Percentiles rank a stretch among this genome's conserved stretches.
phyloP scores from a whole-genome alignment of 2,329 filamentous ascomycete genomes.

The Penicillium sp. region DNA sequence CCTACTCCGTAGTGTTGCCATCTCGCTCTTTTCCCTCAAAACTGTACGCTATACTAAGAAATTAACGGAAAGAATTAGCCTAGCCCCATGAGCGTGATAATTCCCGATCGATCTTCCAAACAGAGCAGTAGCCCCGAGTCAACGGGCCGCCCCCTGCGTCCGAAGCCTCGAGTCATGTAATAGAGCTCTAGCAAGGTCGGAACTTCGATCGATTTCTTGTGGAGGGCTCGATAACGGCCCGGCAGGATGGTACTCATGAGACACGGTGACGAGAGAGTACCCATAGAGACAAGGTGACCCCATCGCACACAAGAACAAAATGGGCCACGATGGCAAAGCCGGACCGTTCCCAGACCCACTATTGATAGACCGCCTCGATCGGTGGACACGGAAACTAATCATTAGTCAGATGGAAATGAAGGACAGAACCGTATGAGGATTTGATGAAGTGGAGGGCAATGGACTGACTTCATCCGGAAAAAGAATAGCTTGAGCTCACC shows the following conservation, averaged over 20 bases:
- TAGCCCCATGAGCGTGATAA: constrained; percentile 4
- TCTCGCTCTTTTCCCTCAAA: neutral
- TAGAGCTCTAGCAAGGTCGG: neutral
- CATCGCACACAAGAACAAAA: constrained; percentile 8
- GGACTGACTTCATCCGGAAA: neutral
- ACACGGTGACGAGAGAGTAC: constrained; percentile 10
- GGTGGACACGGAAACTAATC: constrained; percentile 7
- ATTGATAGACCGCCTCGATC: constrained; percentile 29
- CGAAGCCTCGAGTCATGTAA: constrained; percentile 9
- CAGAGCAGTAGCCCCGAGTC: constrained; percentile 11
- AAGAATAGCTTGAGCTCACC: neutral
- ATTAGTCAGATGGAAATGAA: neutral
- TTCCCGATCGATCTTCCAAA: constrained; percentile 4
- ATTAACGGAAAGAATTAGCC: neutral
- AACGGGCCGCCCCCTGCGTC: neutral
- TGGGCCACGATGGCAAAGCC: constrained; percentile 19
- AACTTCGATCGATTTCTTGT: neutral
- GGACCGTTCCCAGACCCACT: constrained; percentile 33
- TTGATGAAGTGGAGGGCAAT: neutral
- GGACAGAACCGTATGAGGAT: neutral
- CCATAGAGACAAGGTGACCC: constrained; percentile 6
- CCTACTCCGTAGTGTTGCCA: neutral
- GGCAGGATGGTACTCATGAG: constrained; percentile 15
- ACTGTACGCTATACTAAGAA: neutral
- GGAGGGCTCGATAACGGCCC: constrained; percentile 3